Conservation (phyloP, 352 stramenopile species). For the Phytophthora gonapodyides region DNA sequence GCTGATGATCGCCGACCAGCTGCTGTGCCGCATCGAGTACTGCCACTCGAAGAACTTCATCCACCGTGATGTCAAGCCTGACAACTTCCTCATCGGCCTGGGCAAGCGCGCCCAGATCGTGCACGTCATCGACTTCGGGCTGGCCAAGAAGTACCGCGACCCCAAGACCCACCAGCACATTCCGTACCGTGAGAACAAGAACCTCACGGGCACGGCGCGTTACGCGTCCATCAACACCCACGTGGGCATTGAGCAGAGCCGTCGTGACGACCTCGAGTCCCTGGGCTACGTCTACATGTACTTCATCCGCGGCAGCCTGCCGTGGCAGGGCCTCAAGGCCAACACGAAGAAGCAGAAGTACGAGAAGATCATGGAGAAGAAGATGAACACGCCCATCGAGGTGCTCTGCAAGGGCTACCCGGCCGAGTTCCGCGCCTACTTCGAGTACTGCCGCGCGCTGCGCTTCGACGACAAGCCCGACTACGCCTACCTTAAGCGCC, state of each 20-base stretch:
- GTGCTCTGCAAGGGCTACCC: constrained; percentile 95
- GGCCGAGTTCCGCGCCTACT: constrained; percentile 97
- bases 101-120: constrained; percentile 87
- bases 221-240: constrained; percentile 99
- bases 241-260: constrained; percentile 97
- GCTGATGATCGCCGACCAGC: constrained; percentile 93
- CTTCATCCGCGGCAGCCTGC: constrained; percentile 94
- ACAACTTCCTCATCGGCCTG: constrained; percentile 91
- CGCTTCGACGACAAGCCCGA: constrained; percentile 90
- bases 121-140: constrained; percentile 90
- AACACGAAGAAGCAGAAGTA: constrained; percentile 97
- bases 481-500: constrained; percentile 91
- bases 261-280: constrained; percentile 97
- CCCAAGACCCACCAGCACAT: constrained; percentile 91
- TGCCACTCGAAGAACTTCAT: constrained; percentile 92
- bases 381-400: constrained; percentile 95
- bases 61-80: constrained; percentile 90
- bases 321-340: constrained; percentile 98
- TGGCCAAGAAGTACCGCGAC: constrained; percentile 92
- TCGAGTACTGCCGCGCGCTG: constrained; percentile 91
- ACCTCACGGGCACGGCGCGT: constrained; percentile 95
- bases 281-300: constrained; percentile 97
- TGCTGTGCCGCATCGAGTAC: constrained; percentile 87
- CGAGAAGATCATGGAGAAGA: constrained; percentile 99
- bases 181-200: constrained; percentile 91